Evolutionary conservation across 805 yeast species (phyloP), one percentile per base, ranked within the genome.

Genomic region (Scheffersomyces stipitis): DNA sequence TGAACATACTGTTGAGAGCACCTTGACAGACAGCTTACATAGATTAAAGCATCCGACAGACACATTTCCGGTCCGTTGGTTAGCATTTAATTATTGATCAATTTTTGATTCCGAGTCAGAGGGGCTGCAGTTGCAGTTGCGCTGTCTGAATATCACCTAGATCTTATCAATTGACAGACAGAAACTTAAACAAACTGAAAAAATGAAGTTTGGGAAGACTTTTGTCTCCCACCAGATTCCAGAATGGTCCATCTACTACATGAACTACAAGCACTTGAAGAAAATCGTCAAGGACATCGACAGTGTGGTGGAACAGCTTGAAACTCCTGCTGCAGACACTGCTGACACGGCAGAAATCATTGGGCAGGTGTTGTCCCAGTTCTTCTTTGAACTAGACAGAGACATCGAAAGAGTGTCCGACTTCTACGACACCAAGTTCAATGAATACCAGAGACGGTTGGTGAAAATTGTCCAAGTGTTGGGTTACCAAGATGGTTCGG

Each of bases 191-290:
- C n/a, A n/a, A n/a, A n/a, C n/a, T n/a, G n/a, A n/a, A 16, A 37
- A 17, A 28, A 84, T 84, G 91, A 84, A 84, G 71, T 86, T 86
- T 58, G 95, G 91, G 18, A 86, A 86, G 60, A 83, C 87, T 3
- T 61, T 86, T 47, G 65, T 80, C 22, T 71, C 85, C 32, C 95
- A 91, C 62, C 96, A 89, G 69, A 88, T 90, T 39, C 97, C 97
- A 3, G 96, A 89, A 62, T 91, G 98, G 98, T 72, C 80, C 33
- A 76, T 78, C 40, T 75, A 75, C 51, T 91, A 91, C 54, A 76
- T 91, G 72, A 85, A 87, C 64, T 91, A 91, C 64, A 91, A 89
- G 59, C 78, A 75, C 33, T 71, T 91, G 48, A 91, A 91, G 66
- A 81, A 84, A 53, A 77, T 79, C 50, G 86, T 91, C 62, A 86